These are phyloP conservation scores for Cladosporium sp. DNA, from an alignment of 2,329 filamentous ascomycete genomes.

Conservation along the genomic window DNA sequence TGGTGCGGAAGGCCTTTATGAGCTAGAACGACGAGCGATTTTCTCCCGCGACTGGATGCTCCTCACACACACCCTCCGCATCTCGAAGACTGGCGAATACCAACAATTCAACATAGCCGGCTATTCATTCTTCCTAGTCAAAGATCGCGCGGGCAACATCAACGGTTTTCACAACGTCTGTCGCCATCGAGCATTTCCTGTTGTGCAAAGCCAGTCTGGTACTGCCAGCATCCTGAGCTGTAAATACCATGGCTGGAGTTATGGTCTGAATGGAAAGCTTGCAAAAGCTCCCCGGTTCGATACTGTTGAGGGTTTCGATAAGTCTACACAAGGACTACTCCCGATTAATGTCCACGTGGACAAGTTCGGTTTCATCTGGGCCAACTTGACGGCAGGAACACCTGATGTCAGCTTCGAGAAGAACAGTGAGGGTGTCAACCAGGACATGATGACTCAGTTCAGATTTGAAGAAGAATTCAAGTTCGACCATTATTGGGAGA, in stretches of 20 bases:
- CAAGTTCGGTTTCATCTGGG: constrained; percentile 52
- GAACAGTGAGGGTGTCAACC: constrained; percentile 47
- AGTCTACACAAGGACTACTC: constrained; percentile 50
- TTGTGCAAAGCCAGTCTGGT: constrained; percentile 49
- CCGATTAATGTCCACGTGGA: constrained; percentile 52
- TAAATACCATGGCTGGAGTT: constrained; percentile 60
- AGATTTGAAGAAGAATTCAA: constrained; percentile 46
- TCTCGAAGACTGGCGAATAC: constrained; percentile 52
- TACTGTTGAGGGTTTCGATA: constrained; percentile 52
- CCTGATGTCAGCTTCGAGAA: constrained; percentile 47
- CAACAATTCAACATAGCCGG: constrained; percentile 50
- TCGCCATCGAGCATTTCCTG: constrained; percentile 55
- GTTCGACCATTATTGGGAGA: constrained; percentile 54
- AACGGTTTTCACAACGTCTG: constrained; percentile 59
- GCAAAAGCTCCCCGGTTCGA: constrained; percentile 57
- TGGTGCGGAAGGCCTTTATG: constrained; percentile 31
- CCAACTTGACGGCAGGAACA: constrained; percentile 49
- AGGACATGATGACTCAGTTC: constrained; percentile 40
- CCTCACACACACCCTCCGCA: constrained; percentile 48
- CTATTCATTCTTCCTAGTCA: constrained; percentile 46
- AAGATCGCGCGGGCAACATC: constrained; percentile 48
- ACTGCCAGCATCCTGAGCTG: constrained; percentile 51
- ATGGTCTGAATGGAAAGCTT: constrained; percentile 51
- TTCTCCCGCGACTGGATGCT: constrained; percentile 51
- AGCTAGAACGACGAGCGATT: constrained; percentile 46